A percentile compares a stretch with the other conserved stretches of the same genome.
Conservation (phyloP, 1,284 basidiomycete species). For the Anthracocystis setariae region DNA sequence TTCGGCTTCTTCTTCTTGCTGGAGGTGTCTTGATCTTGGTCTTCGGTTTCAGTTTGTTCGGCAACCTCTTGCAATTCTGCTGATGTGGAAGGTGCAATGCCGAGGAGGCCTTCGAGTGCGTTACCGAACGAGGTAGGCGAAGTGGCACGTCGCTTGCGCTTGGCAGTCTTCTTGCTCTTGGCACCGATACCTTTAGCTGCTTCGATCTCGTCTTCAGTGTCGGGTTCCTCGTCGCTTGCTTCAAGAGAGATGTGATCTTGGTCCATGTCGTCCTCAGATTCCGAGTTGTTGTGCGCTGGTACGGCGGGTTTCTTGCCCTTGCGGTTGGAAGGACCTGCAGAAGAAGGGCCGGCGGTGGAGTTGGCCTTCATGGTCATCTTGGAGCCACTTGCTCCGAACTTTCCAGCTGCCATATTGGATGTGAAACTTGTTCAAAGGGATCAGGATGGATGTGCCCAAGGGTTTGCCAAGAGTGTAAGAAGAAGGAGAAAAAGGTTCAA, state of each 20-base stretch:
- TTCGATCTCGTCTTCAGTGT: slow-evolving; percentile 60
- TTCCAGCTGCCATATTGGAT: slow-evolving; percentile 29
- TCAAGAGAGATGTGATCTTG: slow-evolving; percentile 33
- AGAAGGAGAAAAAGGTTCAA: not conserved
- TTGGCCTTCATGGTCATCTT: slow-evolving; percentile 49
- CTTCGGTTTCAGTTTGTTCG: slow-evolving; percentile 13
- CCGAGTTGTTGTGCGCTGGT: slow-evolving; percentile 11
- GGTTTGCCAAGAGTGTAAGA: no score
- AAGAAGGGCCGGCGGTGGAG: slow-evolving; percentile 16
- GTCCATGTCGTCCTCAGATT: slow-evolving; percentile 23
- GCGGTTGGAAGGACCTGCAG: slow-evolving; percentile 1
- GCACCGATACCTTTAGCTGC: slow-evolving; percentile 44
- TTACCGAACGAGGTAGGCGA: slow-evolving; percentile 62
- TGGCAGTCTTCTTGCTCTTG: slow-evolving; percentile 61
- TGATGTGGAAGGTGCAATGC: slow-evolving; percentile 28
- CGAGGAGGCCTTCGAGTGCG: slow-evolving; percentile 58
- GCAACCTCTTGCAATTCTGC: slow-evolving; percentile 17
- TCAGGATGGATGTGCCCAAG: no score
- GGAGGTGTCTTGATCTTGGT: not conserved
- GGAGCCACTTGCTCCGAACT: slow-evolving; percentile 35
- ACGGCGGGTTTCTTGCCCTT: slow-evolving; percentile 22
- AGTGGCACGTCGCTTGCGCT: slow-evolving; percentile 62
- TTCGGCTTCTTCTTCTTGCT: slow-evolving; percentile 15
- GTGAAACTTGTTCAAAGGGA: no score
- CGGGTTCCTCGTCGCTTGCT: slow-evolving; percentile 33